These are phyloP conservation scores for Mycena vitilis DNA, from an alignment of 768 basidiomycete genomes.

Conservation along the genomic window DNA sequence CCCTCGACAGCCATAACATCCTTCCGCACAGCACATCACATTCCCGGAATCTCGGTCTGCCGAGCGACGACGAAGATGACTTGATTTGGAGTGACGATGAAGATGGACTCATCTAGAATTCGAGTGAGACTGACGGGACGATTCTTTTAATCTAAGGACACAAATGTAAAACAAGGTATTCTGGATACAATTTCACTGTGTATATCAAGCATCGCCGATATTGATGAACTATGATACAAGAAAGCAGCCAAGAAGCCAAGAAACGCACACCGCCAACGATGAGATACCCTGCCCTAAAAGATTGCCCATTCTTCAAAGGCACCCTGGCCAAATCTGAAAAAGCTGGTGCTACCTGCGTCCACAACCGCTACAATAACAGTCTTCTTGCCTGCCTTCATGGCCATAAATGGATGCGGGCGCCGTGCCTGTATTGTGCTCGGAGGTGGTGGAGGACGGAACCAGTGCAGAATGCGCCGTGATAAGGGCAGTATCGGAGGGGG, in stretches of 20 bases:
- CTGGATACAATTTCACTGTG: no score
- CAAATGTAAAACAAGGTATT: not conserved
- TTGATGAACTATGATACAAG: not conserved
- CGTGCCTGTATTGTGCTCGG: slow-evolving; percentile 42
- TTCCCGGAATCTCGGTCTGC: slow-evolving; percentile 59
- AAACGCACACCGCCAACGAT: not conserved
- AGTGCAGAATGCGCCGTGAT: slow-evolving; percentile 43
- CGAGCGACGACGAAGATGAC: slow-evolving; percentile 65
- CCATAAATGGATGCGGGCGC: slow-evolving; percentile 79
- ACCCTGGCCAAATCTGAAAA: slow-evolving; percentile 89
- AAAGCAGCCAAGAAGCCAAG: not conserved
- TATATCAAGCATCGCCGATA: not conserved
- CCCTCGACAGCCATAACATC: slow-evolving; percentile 51
- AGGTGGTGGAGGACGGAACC: slow-evolving; percentile 34
- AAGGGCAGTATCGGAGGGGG: slow-evolving; percentile 40
- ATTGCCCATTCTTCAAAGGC: slow-evolving; percentile 89
- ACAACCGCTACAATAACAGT: slow-evolving; percentile 88
- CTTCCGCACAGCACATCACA: slow-evolving; percentile 47
- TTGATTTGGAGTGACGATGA: slow-evolving; percentile 66
- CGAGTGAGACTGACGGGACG: not conserved
- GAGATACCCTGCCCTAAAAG: slow-evolving; percentile 43
- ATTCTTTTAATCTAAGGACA: no score
- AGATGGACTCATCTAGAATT: slow-evolving; percentile 40
- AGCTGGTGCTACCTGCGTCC: slow-evolving; percentile 87
- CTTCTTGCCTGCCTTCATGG: slow-evolving; percentile 87